Evolutionary conservation across 441 rosid genomes (phyloP).

Genomic region (Omphalea diandra): DNA sequence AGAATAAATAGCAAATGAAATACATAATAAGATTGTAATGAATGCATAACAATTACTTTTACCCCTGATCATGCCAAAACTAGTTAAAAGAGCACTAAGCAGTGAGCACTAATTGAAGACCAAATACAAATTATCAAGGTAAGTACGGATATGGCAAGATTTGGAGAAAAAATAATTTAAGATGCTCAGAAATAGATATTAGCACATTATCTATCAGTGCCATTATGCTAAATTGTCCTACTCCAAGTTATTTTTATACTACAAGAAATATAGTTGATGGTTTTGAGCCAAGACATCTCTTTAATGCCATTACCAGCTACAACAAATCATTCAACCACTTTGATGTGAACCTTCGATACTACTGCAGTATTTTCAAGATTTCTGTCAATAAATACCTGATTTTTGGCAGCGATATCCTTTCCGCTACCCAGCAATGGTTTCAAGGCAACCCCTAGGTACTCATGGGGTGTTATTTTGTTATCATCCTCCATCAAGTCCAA

Average conservation of each 20-base stretch:
- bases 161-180: not conserved
- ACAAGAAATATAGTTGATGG: slow-evolving; percentile 8
- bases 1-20: not conserved
- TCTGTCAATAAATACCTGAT: slow-evolving; percentile 12
- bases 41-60: not conserved
- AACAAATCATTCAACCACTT: slow-evolving; percentile 35
- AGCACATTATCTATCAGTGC: not conserved
- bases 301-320: not conserved
- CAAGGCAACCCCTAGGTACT: slow-evolving; percentile 7
- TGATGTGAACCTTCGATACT: not conserved
- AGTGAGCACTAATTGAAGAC: not conserved
- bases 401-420: slow-evolving; percentile 1
- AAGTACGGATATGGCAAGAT: not conserved
- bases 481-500: slow-evolving; percentile 5
- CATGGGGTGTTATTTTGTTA: slow-evolving; percentile 4
- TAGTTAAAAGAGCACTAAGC: not conserved
- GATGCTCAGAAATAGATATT: not conserved
- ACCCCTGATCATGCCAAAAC: not conserved
- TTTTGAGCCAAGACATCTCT: not conserved
- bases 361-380: slow-evolving; percentile 2
- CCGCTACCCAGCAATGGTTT: slow-evolving; percentile 13
- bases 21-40: not conserved
- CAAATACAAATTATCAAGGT: not conserved
- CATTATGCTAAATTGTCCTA: not conserved
- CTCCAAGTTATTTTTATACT: not conserved